Conservation (phyloP, 805 yeast species). For the Lipomyces mesembrius region DNA sequence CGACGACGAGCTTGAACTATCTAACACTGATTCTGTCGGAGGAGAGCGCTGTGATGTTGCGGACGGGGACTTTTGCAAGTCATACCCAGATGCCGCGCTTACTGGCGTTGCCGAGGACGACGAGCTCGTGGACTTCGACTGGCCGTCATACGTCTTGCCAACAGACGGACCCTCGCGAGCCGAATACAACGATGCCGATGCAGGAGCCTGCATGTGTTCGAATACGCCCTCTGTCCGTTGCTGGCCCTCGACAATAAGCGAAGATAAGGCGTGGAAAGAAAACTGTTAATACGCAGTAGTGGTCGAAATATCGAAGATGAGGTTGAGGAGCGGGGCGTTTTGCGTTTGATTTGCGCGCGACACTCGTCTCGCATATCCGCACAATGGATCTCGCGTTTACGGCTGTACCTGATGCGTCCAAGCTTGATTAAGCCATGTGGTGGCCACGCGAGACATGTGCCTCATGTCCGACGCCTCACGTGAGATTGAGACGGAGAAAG, state of each 20-base stretch:
- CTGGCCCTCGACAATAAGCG: neutral
- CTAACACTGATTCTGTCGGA: neutral
- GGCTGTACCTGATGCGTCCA: neutral
- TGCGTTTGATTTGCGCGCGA: neutral
- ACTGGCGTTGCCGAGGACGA: neutral
- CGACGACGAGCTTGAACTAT: neutral
- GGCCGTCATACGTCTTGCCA: neutral
- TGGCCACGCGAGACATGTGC: constrained; percentile 1
- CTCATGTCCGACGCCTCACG: neutral
- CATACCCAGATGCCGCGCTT: neutral
- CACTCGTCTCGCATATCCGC: neutral
- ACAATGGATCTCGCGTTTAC: neutral
- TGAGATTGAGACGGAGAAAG: too few relatives aligned
- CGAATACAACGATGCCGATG: constrained; percentile 1
- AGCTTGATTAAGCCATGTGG: neutral
- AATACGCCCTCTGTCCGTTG: neutral
- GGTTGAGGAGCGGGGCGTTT: neutral
- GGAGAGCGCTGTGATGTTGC: neutral
- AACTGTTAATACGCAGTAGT: neutral
- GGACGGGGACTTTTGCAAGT: neutral
- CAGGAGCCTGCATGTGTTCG: neutral
- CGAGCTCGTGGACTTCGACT: neutral
- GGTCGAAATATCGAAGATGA: neutral
- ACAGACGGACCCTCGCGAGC: neutral
- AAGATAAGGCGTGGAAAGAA: neutral